Evolutionary conservation across 139 green algal genomes (phyloP), one percentile per base, ranked within the genome.

Genomic region (Chlorella ohadii): DNA sequence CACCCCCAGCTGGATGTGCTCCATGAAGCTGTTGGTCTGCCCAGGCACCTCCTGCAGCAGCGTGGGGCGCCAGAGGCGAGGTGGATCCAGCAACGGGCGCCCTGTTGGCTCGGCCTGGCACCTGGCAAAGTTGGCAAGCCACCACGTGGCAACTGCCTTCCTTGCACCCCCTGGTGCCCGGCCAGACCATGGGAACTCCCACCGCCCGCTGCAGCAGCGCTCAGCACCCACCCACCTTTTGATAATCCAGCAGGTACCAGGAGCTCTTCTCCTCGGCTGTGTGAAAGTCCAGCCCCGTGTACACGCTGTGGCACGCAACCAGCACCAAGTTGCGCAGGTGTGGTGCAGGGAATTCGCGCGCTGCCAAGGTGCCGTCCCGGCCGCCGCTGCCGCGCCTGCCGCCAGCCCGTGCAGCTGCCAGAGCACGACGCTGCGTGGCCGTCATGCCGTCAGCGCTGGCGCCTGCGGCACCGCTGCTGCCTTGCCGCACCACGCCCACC

Each of bases 1-100:
- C 16, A 98, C 91, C 36, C 95, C 95, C 64, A 95, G 71, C 56
- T 89, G 71, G 36, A 98, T 98, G 85, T 98, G 95, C 70, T 97
- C 84, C 65, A 98, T 41, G 47, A 98, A 98, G 11, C 85, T 93
- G 31, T 95, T 74, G 1, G 92, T 92, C 79, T 98, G 91, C 3
- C 95, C 94, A 59, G 87, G 67, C 13, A 92, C 70, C 76, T 89
- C 70, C 80, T 85, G 68, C 79, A 78, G 51, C 31, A 13, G 74
- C 1, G 31, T 9, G n/a, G 2, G 44, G 15, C 17, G 47, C n/a
- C 13, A 5, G 3, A 3, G 47, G n/a, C 1, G 27, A 39, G 72
- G 1, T 55, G 44, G 2, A n/a, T n/a, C n/a, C n/a, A n/a, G n/a
- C n/a, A n/a, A n/a, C n/a, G n/a, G n/a, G n/a, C n/a, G n/a, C n/a